Percentiles rank a stretch among this genome's conserved stretches.
phyloP scores from a whole-genome alignment of 2,329 filamentous ascomycete species.

The Trichoderma sp. region DNA sequence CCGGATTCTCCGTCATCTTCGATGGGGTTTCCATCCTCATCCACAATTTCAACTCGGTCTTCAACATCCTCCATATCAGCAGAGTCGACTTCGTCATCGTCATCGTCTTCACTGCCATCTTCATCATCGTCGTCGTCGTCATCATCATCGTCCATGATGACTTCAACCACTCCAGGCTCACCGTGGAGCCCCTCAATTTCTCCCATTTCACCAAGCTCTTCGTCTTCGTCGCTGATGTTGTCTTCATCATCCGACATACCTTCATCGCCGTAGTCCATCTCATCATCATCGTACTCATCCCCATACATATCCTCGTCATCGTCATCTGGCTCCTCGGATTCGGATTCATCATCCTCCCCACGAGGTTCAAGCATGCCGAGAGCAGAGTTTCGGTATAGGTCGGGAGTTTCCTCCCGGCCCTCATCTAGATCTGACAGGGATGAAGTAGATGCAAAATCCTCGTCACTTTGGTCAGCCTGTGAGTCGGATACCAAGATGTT shows the following conservation, averaged over 20 bases:
- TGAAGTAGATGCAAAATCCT: slow-evolving; percentile 82
- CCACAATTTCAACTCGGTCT: slow-evolving; percentile 56
- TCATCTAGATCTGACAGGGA: slow-evolving; percentile 87
- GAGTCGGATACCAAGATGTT: slow-evolving; percentile 69
- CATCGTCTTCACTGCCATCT: slow-evolving; percentile 54
- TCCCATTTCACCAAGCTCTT: slow-evolving; percentile 79
- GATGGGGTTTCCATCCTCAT: slow-evolving; percentile 59
- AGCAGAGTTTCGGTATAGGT: slow-evolving; percentile 94
- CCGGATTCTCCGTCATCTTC: slow-evolving; percentile 60
- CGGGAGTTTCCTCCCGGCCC: slow-evolving; percentile 89
- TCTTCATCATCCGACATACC: slow-evolving; percentile 80
- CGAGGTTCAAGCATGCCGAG: slow-evolving; percentile 89
- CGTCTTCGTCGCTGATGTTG: slow-evolving; percentile 86
- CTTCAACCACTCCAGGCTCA: slow-evolving; percentile 62
- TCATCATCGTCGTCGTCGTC: slow-evolving; percentile 65
- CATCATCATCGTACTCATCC: slow-evolving; percentile 85
- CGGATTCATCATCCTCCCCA: slow-evolving; percentile 77
- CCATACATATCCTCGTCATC: slow-evolving; percentile 93
- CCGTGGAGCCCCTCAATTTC: slow-evolving; percentile 74
- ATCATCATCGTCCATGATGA: slow-evolving; percentile 74
- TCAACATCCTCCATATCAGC: slow-evolving; percentile 53
- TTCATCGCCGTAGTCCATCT: slow-evolving; percentile 86
- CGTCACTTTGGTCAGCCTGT: slow-evolving; percentile 69
- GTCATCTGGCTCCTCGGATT: slow-evolving; percentile 67
- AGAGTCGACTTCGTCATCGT: slow-evolving; percentile 47